phyloP scores from a whole-genome alignment of 192 early-diverging fungal species.

The Mortierella antarctica region DNA sequence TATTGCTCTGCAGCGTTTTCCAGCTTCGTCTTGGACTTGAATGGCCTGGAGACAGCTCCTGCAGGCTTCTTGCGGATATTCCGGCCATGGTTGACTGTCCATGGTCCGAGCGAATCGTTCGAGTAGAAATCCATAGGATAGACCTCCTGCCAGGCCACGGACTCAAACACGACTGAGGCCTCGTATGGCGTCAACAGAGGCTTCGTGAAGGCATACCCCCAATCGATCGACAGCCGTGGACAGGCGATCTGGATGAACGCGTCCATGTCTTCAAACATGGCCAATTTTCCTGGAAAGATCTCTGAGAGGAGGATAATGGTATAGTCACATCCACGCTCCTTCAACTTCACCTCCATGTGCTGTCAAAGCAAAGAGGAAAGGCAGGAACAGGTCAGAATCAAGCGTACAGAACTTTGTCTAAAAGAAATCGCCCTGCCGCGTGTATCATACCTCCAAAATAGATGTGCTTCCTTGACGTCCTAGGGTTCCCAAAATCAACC shows the following conservation, averaged over 20 bases:
- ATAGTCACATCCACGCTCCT: slow-evolving; percentile 69
- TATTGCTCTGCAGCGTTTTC: not conserved
- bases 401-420: not conserved
- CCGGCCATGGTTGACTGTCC: slow-evolving; percentile 91
- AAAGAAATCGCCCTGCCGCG: too few species aligned
- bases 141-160: slow-evolving; percentile 79
- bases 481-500: slow-evolving; percentile 94
- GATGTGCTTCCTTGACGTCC: slow-evolving; percentile 96
- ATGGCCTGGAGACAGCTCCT: not conserved
- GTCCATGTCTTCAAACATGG: slow-evolving; percentile 86
- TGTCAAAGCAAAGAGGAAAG: slow-evolving; percentile 18
- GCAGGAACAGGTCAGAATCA: slow-evolving; percentile 5
- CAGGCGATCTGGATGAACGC: slow-evolving; percentile 96
- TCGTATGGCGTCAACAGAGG: slow-evolving; percentile 97
- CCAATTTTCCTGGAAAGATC: slow-evolving; percentile 94
- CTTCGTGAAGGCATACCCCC: slow-evolving; percentile 95
- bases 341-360: slow-evolving; percentile 77
- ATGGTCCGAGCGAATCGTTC: slow-evolving; percentile 87
- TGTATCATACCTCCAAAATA: slow-evolving; percentile 75
- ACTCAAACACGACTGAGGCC: slow-evolving; percentile 86
- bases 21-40: slow-evolving; percentile 11
- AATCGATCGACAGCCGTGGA: slow-evolving; percentile 97
- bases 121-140: slow-evolving; percentile 99
- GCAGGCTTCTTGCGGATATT: slow-evolving; percentile 49
- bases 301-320: slow-evolving; percentile 90